A percentile compares a stretch with the other conserved stretches of the same genome.
Evolutionary conservation across 352 stramenopile species (phyloP).

Genomic region (Detonula confervacea): DNA sequence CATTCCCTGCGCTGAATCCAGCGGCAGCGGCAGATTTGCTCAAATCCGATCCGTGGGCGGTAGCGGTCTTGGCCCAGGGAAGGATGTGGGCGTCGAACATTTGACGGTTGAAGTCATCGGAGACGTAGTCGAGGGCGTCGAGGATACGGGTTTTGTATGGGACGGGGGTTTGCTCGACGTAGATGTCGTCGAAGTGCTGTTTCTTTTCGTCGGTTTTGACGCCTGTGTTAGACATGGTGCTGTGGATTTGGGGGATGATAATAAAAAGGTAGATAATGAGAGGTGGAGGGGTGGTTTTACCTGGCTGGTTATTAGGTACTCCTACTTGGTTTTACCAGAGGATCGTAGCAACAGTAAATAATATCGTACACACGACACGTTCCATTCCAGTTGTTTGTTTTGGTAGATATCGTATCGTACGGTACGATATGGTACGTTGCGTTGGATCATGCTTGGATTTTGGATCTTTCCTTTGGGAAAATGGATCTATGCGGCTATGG

Average conservation of each 20-base stretch:
- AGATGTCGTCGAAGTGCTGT: constrained; percentile 68
- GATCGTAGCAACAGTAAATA: too few relatives aligned
- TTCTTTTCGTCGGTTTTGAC: constrained; percentile 63
- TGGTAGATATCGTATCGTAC: too few relatives aligned
- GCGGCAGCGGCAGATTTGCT: constrained; percentile 6
- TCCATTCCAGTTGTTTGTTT: too few relatives aligned
- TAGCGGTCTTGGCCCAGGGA: constrained; percentile 12
- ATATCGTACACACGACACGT: too few relatives aligned
- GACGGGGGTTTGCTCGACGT: constrained; percentile 49
- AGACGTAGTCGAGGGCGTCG: constrained; percentile 55
- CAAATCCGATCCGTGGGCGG: background rate
- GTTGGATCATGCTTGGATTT: too few relatives aligned
- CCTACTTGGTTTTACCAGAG: too few relatives aligned
- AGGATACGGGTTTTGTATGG: constrained; percentile 62
- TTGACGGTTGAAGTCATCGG: constrained; percentile 60
- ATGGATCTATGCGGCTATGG: too few relatives aligned
- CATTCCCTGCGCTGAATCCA: background rate
- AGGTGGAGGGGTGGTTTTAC: background rate
- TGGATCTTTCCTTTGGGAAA: too few relatives aligned
- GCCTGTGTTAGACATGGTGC: constrained; percentile 19
- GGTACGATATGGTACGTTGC: too few relatives aligned
- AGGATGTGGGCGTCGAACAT: constrained; percentile 60
- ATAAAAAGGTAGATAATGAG: background rate
- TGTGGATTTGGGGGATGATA: background rate
- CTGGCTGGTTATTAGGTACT: too few relatives aligned